Percentiles rank a stretch among this genome's conserved stretches.
These are phyloP conservation scores for Rheum nobile DNA, from an alignment of 148 eudicot species.

Conservation along the genomic window DNA sequence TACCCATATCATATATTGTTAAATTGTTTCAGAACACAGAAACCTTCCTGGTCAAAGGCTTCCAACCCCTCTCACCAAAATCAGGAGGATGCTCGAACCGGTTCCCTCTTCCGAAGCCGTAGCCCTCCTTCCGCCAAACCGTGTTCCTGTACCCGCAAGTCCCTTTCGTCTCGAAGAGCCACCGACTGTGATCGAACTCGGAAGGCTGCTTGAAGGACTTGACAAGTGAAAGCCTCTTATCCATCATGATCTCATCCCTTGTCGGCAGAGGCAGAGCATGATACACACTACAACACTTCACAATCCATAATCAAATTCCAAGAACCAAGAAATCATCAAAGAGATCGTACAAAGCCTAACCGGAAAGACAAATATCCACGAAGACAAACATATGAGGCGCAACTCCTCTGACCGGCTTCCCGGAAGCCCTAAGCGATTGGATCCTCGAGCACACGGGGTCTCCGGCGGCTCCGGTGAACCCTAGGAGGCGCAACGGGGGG, in stretches of 20 bases:
- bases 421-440: no score
- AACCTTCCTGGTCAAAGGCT: conserved; percentile 86
- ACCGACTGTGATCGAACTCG: conserved; percentile 76
- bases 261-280: conserved; percentile 52
- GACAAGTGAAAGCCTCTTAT: conserved; percentile 77
- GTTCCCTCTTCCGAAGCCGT: no score
- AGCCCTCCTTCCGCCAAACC: conserved; percentile 87
- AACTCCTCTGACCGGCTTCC: no score
- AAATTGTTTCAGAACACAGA: conserved; percentile 9
- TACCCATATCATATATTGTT: neutral
- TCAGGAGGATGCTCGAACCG: conserved; percentile 76
- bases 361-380: no score
- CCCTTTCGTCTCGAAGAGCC: conserved; percentile 97
- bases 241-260: conserved; percentile 33
- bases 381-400: no score
- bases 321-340: no score
- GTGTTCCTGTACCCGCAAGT: conserved; percentile 98
- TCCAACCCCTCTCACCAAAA: conserved; percentile 65
- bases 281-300: no score
- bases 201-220: conserved; percentile 62
- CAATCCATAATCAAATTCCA: no score
- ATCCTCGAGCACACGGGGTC: no score
- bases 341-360: no score
- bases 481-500: no score
- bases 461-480: no score